These are phyloP conservation scores for Oryza rufipogon DNA, from an alignment of 176 grass and related monocot species.

Conservation along the genomic window DNA sequence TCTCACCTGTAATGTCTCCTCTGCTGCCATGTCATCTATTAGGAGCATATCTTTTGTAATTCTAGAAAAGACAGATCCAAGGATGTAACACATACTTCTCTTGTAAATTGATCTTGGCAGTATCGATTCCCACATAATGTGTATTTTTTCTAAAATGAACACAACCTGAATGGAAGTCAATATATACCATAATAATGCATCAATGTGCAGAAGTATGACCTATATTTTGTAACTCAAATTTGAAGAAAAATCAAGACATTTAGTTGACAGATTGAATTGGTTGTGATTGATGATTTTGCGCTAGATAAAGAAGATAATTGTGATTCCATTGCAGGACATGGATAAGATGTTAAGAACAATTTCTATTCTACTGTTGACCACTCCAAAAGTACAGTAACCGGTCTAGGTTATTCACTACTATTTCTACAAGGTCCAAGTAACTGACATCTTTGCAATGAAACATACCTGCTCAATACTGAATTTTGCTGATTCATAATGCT, in stretches of 20 bases:
- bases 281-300: background rate
- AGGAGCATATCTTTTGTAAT: constrained; percentile 89
- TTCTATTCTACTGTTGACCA: background rate
- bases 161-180: constrained; percentile 54
- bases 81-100: constrained; percentile 74
- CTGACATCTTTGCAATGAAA: constrained; percentile 36
- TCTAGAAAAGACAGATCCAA: constrained; percentile 85
- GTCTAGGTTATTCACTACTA: background rate
- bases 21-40: constrained; percentile 96
- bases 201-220: background rate
- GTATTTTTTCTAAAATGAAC: constrained; percentile 92
- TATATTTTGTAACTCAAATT: background rate
- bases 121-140: constrained; percentile 85
- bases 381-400: background rate
- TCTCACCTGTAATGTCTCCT: constrained; percentile 89
- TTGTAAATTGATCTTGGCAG: constrained; percentile 72
- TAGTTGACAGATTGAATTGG: background rate
- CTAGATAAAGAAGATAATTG: constrained; percentile 26
- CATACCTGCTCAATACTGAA: constrained; percentile 93
- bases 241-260: background rate
- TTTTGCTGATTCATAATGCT: constrained; percentile 77
- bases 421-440: constrained; percentile 7
- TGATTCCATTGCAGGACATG: background rate
- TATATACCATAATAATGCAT: constrained; percentile 40
- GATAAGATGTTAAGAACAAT: constrained; percentile 32